Percentiles rank a stretch among this genome's conserved stretches.
Evolutionary conservation across 192 early-diverging fungal genomes (phyloP).

Genomic region (Coemansia sp.): DNA sequence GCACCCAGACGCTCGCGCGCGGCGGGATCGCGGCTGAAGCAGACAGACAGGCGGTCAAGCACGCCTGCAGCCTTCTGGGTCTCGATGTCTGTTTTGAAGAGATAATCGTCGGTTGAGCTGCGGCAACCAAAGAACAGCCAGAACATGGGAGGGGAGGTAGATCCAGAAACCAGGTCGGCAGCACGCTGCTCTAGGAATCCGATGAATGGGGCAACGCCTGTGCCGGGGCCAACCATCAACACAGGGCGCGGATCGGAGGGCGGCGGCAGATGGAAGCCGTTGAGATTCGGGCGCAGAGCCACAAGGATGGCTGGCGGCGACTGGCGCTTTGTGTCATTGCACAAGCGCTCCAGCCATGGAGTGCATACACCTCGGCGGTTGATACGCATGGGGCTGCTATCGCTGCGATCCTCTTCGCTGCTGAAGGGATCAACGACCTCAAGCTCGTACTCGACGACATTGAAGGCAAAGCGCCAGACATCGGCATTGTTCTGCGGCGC

Average conservation of each 20-base stretch:
- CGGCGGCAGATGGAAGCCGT: conserved; percentile 62
- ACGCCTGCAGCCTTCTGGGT: conserved; percentile 47
- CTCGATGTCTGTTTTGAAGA: conserved; percentile 68
- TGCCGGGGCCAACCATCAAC: conserved; percentile 89
- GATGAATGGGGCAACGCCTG: conserved; percentile 93
- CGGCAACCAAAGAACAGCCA: conserved; percentile 87
- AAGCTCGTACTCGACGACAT: conserved; percentile 72
- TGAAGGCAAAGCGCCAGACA: conserved; percentile 77
- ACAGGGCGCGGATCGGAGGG: conserved; percentile 61
- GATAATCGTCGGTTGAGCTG: conserved; percentile 62
- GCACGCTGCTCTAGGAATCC: conserved; percentile 83
- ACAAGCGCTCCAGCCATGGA: conserved; percentile 74
- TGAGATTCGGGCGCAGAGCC: conserved; percentile 59
- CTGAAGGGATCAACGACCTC: conserved; percentile 39
- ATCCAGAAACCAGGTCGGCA: conserved; percentile 37
- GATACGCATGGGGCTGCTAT: conserved; percentile 14
- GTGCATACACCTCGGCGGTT: conserved; percentile 71
- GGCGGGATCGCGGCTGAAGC: conserved; percentile 62
- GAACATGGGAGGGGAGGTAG: conserved; percentile 15
- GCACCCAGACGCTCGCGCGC: conserved; percentile 53
- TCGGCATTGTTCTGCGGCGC: conserved; percentile 60
- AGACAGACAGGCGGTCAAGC: conserved; percentile 61
- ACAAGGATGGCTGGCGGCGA: conserved; percentile 48
- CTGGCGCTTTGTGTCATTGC: not conserved
- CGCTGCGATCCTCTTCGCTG: conserved; percentile 12